phyloP scores from a whole-genome alignment of 2,329 filamentous ascomycete genomes.

The Neopestalotiopsis sp. region DNA sequence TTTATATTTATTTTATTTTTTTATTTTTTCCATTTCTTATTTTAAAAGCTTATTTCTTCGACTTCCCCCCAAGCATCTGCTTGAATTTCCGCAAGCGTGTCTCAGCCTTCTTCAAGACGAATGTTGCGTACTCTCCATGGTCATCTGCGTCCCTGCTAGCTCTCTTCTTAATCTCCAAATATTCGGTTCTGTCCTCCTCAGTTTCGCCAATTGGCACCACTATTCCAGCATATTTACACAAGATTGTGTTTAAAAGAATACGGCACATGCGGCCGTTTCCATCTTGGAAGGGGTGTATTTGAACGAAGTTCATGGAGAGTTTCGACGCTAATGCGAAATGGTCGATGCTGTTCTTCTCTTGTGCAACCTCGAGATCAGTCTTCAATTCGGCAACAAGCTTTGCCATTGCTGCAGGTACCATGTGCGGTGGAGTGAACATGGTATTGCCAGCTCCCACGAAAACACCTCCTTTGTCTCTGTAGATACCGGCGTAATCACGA shows the following conservation, averaged over 20 bases:
- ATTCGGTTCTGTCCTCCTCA: slow-evolving; percentile 18
- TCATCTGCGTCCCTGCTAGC: slow-evolving; percentile 25
- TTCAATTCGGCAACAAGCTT: slow-evolving; percentile 27
- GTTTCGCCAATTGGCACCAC: slow-evolving; percentile 26
- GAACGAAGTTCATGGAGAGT: slow-evolving; percentile 26
- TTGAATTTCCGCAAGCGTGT: background rate
- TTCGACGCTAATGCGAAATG: slow-evolving; percentile 35
- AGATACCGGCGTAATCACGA: slow-evolving; percentile 31
- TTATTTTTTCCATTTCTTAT: too few species aligned
- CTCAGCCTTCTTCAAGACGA: slow-evolving; percentile 20
- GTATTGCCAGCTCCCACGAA: slow-evolving; percentile 30
- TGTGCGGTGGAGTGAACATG: slow-evolving; percentile 32
- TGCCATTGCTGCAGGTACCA: slow-evolving; percentile 31
- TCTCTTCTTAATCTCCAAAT: slow-evolving; percentile 28
- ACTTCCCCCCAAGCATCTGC: background rate
- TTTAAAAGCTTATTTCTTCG: too few species aligned
- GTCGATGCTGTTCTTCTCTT: slow-evolving; percentile 24
- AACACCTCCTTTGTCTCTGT: slow-evolving; percentile 14
- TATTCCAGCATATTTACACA: slow-evolving; percentile 26
- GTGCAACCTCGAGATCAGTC: slow-evolving; percentile 20
- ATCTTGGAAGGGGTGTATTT: slow-evolving; percentile 29
- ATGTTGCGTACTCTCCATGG: slow-evolving; percentile 33
- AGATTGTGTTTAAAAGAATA: slow-evolving; percentile 28
- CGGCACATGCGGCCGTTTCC: slow-evolving; percentile 28
- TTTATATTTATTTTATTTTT: background rate